A percentile compares a stretch with the other conserved stretches of the same genome.
Evolutionary conservation across 1,284 basidiomycete species (phyloP).

Genomic region (Ustilago shanxiensis): DNA sequence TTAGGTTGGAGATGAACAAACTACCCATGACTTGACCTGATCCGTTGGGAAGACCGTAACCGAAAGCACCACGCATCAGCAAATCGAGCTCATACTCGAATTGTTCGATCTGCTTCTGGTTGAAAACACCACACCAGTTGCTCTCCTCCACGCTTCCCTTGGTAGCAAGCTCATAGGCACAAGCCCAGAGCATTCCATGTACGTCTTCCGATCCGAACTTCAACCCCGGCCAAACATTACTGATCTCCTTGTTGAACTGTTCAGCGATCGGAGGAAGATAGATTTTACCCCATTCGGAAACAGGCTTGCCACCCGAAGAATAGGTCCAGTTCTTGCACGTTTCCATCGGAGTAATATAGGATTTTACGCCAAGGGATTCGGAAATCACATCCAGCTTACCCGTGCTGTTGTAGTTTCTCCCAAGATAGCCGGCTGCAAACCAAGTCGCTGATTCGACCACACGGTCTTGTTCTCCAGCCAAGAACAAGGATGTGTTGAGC

Average conservation of each 20-base stretch:
- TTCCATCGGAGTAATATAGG: constrained; percentile 72
- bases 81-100: constrained; percentile 74
- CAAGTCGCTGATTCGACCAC: constrained; percentile 73
- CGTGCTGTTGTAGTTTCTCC: constrained; percentile 68
- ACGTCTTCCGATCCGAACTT: constrained; percentile 45
- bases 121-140: constrained; percentile 73
- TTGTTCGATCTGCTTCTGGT: constrained; percentile 69
- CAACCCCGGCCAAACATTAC: constrained; percentile 53
- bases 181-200: constrained; percentile 73
- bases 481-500: constrained; percentile 70
- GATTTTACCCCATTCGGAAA: constrained; percentile 70
- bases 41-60: constrained; percentile 71
- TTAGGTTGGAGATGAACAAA: constrained; percentile 72
- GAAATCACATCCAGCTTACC: constrained; percentile 71
- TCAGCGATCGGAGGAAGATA: constrained; percentile 72
- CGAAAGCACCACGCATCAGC: constrained; percentile 73
- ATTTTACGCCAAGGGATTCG: constrained; percentile 71
- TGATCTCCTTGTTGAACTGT: constrained; percentile 70
- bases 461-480: constrained; percentile 73
- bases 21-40: constrained; percentile 73
- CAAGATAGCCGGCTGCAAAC: constrained; percentile 73
- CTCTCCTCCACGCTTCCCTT: constrained; percentile 63
- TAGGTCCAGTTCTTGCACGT: constrained; percentile 73
- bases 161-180: constrained; percentile 73
- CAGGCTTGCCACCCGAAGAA: constrained; percentile 64